Evolutionary conservation across 164 flowering plant species (phyloP).

Genomic region (Euptelea pleiosperma): DNA sequence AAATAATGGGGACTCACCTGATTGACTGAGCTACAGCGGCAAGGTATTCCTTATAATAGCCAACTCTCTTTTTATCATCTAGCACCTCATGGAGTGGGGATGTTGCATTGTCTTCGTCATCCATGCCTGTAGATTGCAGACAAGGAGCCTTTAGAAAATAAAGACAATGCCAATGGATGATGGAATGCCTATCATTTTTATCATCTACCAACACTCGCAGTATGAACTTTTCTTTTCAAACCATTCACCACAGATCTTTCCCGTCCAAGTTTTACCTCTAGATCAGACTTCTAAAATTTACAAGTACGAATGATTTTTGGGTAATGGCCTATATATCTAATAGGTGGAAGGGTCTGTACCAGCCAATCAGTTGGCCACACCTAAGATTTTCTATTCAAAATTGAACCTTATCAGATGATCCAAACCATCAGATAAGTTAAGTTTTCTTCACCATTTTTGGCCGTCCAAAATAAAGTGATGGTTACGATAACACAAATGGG

Average conservation of each 20-base stretch:
- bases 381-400: slow-evolving; percentile 1
- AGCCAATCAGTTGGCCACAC: neutral
- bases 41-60: slow-evolving; percentile 70
- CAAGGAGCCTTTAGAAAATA: neutral
- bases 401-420: neutral
- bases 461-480: neutral
- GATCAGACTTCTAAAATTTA: too few relatives aligned
- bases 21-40: slow-evolving; percentile 74
- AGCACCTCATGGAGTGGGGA: slow-evolving; percentile 62
- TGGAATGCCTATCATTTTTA: neutral
- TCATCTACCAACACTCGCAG: neutral
- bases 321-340: neutral
- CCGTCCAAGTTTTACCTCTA: too few relatives aligned
- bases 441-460: too few relatives aligned
- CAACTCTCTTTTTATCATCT: slow-evolving; percentile 70
- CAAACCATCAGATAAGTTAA: too few relatives aligned
- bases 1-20: slow-evolving; percentile 36
- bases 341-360: too few relatives aligned
- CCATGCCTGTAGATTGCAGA: slow-evolving; percentile 64
- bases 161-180: too few relatives aligned
- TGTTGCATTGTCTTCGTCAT: slow-evolving; percentile 65
- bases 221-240: neutral
- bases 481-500: neutral
- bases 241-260: neutral
- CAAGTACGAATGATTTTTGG: neutral